These are phyloP conservation scores for Ustilago bromivora DNA, from an alignment of 1,284 basidiomycete species.

Conservation along the genomic window DNA sequence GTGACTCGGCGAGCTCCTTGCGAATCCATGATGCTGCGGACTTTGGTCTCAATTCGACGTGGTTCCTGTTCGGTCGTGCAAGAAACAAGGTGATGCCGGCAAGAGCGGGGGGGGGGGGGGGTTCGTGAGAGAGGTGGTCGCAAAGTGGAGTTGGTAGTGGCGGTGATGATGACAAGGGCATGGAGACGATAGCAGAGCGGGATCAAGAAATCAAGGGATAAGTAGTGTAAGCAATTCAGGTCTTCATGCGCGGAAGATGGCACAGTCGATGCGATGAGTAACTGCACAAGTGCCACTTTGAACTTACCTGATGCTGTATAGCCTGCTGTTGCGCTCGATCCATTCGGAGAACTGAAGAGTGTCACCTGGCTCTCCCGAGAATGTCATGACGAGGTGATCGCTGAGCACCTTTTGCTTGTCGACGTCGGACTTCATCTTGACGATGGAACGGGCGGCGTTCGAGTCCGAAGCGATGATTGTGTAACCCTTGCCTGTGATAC, in stretches of 20 bases:
- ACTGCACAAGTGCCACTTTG: neutral
- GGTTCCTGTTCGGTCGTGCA: conserved; percentile 61
- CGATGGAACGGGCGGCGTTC: conserved; percentile 87
- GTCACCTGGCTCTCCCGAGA: conserved; percentile 92
- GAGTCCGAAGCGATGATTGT: conserved; percentile 81
- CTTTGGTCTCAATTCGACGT: conserved; percentile 86
- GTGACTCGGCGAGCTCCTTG: conserved; percentile 85
- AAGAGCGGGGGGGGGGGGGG: neutral
- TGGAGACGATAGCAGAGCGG: neutral
- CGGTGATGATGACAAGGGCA: neutral
- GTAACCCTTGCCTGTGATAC: conserved; percentile 70
- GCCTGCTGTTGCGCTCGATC: conserved; percentile 91
- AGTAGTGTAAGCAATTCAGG: neutral
- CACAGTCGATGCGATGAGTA: neutral
- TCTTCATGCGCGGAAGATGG: neutral
- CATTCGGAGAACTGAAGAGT: conserved; percentile 97
- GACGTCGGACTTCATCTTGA: conserved; percentile 97
- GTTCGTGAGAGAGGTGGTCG: neutral
- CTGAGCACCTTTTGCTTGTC: conserved; percentile 96
- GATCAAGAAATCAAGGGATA: neutral
- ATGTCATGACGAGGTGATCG: conserved; percentile 93
- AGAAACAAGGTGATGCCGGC: neutral
- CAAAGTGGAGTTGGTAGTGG: neutral
- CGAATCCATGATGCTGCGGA: conserved; percentile 96
- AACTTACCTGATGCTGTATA: conserved; percentile 89